These are phyloP conservation scores for Aspergillus aculeatus DNA, from an alignment of 2,329 filamentous ascomycete species.

Conservation along the genomic window DNA sequence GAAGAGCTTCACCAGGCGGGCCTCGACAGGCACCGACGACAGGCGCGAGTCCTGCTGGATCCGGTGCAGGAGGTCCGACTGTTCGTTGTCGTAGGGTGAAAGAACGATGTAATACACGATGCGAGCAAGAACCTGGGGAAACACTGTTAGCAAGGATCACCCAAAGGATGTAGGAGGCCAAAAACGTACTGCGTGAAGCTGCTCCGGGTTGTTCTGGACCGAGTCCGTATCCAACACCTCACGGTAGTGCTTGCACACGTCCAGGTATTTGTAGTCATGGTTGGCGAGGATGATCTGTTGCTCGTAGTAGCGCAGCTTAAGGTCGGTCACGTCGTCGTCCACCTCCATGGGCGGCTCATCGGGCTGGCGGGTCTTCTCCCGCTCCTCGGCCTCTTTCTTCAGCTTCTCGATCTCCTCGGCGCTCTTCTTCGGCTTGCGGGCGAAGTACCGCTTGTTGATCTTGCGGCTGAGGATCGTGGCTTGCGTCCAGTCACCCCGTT, in stretches of 20 bases:
- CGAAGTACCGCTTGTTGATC: slow-evolving; percentile 91
- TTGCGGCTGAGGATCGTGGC: slow-evolving; percentile 91
- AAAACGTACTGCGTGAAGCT: slow-evolving; percentile 74
- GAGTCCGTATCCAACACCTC: slow-evolving; percentile 95
- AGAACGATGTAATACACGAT: slow-evolving; percentile 98
- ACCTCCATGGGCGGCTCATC: slow-evolving; percentile 73
- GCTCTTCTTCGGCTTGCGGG: slow-evolving; percentile 87
- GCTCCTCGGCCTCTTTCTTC: slow-evolving; percentile 75
- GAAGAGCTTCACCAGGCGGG: slow-evolving; percentile 87
- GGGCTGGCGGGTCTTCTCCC: slow-evolving; percentile 71
- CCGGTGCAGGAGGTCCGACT: slow-evolving; percentile 93
- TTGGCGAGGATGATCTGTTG: slow-evolving; percentile 95
- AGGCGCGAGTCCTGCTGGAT: slow-evolving; percentile 84
- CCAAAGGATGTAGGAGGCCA: neutral
- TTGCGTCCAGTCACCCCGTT: slow-evolving; percentile 94
- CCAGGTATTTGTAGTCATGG: slow-evolving; percentile 95
- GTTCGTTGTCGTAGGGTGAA: slow-evolving; percentile 96
- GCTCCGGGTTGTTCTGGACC: slow-evolving; percentile 82
- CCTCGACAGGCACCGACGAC: slow-evolving; percentile 72
- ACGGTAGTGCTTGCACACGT: slow-evolving; percentile 96
- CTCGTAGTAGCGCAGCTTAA: slow-evolving; percentile 95
- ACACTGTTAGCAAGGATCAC: slow-evolving; percentile 12
- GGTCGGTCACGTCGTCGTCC: slow-evolving; percentile 87
- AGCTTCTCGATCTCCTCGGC: slow-evolving; percentile 87
- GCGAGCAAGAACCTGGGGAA: slow-evolving; percentile 77